Base-by-base conservation (phyloP, 805 yeast genomes). In the Yarrowia alimentaria region DNA sequence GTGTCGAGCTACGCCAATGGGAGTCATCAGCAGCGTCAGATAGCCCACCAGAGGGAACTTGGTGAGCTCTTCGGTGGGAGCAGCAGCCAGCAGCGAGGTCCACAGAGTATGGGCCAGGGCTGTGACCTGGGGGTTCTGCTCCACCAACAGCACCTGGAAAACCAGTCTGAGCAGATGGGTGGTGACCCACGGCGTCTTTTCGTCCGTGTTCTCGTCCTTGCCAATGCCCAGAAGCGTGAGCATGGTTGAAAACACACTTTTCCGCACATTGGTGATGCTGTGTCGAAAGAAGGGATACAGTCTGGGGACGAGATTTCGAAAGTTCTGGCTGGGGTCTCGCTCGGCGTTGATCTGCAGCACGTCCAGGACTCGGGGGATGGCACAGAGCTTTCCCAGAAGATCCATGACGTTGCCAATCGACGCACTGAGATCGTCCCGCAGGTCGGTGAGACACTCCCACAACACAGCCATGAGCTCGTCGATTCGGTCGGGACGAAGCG, bases 391-490 rank as follows among this genome's bases (percentile, higher is more conserved):
- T 2, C 96, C 90, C 51, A 93, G 72, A 17, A 93, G 69, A 65
- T 93, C 96, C 96, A 93, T 90, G 1, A 93, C 93, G 2, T 95
- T 85, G 28, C 98, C 97, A 34, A 93, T 88, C 4, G 96, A 84
- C 0, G 98, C 95, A 10, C 95, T 85, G 42, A 93, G 72, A 65
- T 93, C 99, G 64, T 93, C 99, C 58, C 85, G 81, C 53, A 91
- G 71, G 60, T 84, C 85, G 2, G 89, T 79, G 22, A 93, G 69
- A 50, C 94, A 86, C 48, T 80, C 82, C 99, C 99, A 93, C n/a
- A 93, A 81, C 2, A 89, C 93, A 10, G 77, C 74, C 26, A 77
- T 60, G 10, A 80, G 68, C 14, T 65, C 57, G 37, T 72, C 72
- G 26, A 81, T 72, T 1, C 73, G 68, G 4, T 64, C 61, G 14